Conservation (phyloP, 345 rosid species). For the Noccaea bulbosa region DNA sequence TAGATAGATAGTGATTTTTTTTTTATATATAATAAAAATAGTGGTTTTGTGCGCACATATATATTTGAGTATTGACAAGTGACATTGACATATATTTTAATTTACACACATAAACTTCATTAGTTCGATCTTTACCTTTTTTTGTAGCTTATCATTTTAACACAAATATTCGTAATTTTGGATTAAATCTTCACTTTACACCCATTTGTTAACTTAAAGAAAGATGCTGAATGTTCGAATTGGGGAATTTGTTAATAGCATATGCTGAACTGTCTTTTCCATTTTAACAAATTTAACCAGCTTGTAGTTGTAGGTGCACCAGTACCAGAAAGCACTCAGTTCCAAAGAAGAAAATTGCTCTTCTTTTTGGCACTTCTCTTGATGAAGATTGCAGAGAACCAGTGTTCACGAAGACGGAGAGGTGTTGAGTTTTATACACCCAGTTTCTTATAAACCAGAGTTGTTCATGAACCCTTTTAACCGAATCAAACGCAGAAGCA, state of each 20-base stretch:
- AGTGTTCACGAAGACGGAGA: neutral
- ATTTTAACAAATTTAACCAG: too few species aligned
- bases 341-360: neutral
- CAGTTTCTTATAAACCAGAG: neutral
- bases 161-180: slow-evolving; percentile 21
- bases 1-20: neutral
- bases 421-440: slow-evolving; percentile 1
- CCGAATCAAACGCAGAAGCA: neutral
- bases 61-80: neutral
- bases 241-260: slow-evolving; percentile 38
- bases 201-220: slow-evolving; percentile 27
- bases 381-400: slow-evolving; percentile 1
- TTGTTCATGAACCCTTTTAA: neutral
- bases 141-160: slow-evolving; percentile 16
- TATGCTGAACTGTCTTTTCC: slow-evolving; percentile 43
- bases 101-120: slow-evolving; percentile 16
- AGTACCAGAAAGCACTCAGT: slow-evolving; percentile 7
- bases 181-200: slow-evolving; percentile 19
- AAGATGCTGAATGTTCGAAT: slow-evolving; percentile 49
- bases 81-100: slow-evolving; percentile 8
- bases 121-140: slow-evolving; percentile 4
- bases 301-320: too few species aligned
- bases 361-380: neutral
- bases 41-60: neutral
- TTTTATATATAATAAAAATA: neutral